These are phyloP conservation scores for Diplodia sapinea DNA, from an alignment of 2,329 filamentous ascomycete species.

Conservation along the genomic window DNA sequence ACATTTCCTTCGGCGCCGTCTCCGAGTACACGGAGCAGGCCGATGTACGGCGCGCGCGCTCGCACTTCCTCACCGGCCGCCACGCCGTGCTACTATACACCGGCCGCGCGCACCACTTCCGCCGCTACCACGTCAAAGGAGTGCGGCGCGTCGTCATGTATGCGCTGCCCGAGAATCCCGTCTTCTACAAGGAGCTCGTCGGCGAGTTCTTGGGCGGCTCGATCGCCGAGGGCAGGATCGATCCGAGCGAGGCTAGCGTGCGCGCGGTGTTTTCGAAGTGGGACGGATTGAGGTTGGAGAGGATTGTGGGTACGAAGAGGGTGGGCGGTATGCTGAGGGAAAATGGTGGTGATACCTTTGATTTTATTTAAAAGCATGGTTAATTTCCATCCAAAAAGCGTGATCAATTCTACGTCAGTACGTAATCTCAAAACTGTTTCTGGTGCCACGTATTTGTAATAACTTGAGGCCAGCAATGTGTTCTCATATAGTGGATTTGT, in stretches of 20 bases:
- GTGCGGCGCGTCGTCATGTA: slow-evolving; percentile 89
- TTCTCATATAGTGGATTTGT: not conserved
- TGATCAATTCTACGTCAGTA: not conserved
- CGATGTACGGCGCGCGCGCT: slow-evolving; percentile 82
- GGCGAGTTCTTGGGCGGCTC: slow-evolving; percentile 66
- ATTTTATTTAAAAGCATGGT: slow-evolving; percentile 60
- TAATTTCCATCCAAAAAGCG: not conserved
- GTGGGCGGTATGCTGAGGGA: slow-evolving; percentile 84
- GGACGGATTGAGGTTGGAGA: slow-evolving; percentile 86
- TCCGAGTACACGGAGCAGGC: slow-evolving; percentile 84
- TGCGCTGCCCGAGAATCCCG: slow-evolving; percentile 83
- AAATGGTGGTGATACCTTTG: slow-evolving; percentile 85
- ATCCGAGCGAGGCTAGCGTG: slow-evolving; percentile 55
- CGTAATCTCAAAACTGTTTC: not conserved
- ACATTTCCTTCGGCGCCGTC: slow-evolving; percentile 77
- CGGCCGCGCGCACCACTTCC: slow-evolving; percentile 95
- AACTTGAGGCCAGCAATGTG: not conserved
- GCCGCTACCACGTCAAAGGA: slow-evolving; percentile 81
- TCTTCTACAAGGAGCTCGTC: slow-evolving; percentile 78
- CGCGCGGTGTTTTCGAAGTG: slow-evolving; percentile 80
- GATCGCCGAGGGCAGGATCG: slow-evolving; percentile 65
- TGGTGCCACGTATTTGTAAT: not conserved
- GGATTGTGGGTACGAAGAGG: slow-evolving; percentile 81
- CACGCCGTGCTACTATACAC: slow-evolving; percentile 88
- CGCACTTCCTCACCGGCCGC: slow-evolving; percentile 83